These are phyloP conservation scores for Blastocystis hominis DNA, from an alignment of 352 stramenopile genomes.

Conservation along the genomic window DNA sequence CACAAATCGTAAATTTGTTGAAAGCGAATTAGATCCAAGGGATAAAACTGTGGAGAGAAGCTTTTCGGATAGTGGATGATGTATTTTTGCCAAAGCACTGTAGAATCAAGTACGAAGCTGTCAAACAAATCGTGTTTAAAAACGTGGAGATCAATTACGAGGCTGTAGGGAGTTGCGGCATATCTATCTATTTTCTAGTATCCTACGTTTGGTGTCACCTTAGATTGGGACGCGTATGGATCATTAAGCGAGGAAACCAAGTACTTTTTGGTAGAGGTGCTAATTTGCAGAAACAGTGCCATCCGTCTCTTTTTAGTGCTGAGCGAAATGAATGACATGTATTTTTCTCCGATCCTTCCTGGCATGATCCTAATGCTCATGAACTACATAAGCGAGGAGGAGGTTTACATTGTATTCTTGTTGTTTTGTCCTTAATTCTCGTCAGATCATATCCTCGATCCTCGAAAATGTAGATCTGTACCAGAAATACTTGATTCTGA, in stretches of 20 bases:
- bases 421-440: background rate
- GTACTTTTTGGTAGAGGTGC: background rate
- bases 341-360: slow-evolving; percentile 24
- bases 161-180: background rate
- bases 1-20: background rate
- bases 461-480: background rate
- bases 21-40: background rate
- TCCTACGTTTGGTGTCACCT: slow-evolving; percentile 7
- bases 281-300: background rate
- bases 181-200: background rate
- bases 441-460: slow-evolving; percentile 31
- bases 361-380: slow-evolving; percentile 19
- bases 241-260: background rate
- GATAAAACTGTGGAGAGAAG: background rate
- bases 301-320: slow-evolving; percentile 48
- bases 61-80: background rate
- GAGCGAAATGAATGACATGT: slow-evolving; percentile 50
- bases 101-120: slow-evolving; percentile 12
- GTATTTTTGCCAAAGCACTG: background rate
- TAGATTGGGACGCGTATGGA: slow-evolving; percentile 3
- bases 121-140: slow-evolving; percentile 26
- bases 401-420: slow-evolving; percentile 17
- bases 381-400: background rate
- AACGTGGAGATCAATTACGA: slow-evolving; percentile 28
- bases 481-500: slow-evolving; percentile 46